Evolutionary conservation across 2,329 filamentous ascomycete genomes (phyloP), one percentile per base, ranked within the genome.

Genomic region (Alternaria brassicicola): DNA sequence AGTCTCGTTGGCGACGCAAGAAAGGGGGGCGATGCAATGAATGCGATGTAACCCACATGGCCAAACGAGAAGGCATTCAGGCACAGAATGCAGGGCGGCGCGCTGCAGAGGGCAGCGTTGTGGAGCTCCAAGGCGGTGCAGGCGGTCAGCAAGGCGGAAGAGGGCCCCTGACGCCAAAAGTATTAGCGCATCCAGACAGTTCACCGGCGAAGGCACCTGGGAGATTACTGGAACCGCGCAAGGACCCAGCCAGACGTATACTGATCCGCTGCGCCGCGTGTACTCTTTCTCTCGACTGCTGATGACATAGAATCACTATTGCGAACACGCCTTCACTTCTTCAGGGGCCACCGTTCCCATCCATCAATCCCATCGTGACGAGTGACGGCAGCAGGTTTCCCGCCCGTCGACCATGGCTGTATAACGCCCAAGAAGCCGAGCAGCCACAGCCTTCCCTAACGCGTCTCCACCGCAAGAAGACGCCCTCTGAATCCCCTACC

Each of bases 101-200:
- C 13, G 30, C 7, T 46, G 19, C 17, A 12, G 12, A 15, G 23
- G 38, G 48, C 33, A 38, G 38, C 12, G 21, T 23, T n/a, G 42
- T 19, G 30, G 36, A 38, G 53, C 31, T 3, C 13, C 31, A 21
- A 28, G 17, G 33, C 15, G 28, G n/a, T 42, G 55, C 35, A 38
- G 63, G 66, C 66, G 65, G 66, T 68, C 56, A 61, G 45, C 26
- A 45, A 57, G 62, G 63, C 63, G 64, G 66, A 17, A 38, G 35
- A 52, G 43, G 52, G 23, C 52, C 53, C 62, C 55, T 55, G 57
- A 50, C 56, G 51, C 57, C 56, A 65, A 62, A 51, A 46, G 58
- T 56, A n/a, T 48, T 63, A 63, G 62, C 57, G 60, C 41, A 21
- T 21, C 43, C 43, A 47, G 43, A 54, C 62, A 46, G 45, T 33